phyloP scores from a whole-genome alignment of 2,329 filamentous ascomycete species.

The Salinomyces thailandicus region DNA sequence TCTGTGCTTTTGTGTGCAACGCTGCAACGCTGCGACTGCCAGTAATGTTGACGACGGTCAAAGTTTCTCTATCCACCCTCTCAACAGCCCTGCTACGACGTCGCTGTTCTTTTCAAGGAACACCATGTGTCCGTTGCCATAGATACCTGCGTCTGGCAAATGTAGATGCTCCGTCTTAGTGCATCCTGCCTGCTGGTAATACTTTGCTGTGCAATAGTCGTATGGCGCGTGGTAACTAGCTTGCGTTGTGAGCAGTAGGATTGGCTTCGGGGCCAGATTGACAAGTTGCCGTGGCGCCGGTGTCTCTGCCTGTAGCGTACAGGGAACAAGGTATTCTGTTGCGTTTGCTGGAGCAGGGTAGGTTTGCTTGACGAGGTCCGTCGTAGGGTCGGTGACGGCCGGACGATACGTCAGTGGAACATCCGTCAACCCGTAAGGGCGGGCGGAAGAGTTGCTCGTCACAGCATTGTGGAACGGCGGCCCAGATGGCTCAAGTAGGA shows the following conservation, averaged over 20 bases:
- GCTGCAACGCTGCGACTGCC: no score
- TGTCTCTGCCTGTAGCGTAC: background rate
- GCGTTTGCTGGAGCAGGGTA: background rate
- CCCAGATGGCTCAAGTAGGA: background rate
- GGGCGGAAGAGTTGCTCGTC: background rate
- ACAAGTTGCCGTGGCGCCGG: background rate
- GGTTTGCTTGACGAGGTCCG: background rate
- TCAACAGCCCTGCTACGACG: background rate
- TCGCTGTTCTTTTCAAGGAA: constrained; percentile 1
- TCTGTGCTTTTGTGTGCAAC: no score
- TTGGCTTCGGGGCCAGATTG: background rate
- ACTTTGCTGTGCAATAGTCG: background rate
- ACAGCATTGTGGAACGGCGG: background rate
- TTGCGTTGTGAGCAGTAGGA: background rate
- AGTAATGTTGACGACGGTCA: no score
- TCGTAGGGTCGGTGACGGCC: background rate
- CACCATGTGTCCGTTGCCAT: background rate
- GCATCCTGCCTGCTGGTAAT: background rate
- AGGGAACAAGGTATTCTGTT: background rate
- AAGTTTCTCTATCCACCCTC: background rate
- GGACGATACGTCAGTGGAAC: background rate
- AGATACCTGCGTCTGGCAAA: background rate
- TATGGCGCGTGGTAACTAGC: background rate
- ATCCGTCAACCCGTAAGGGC: background rate
- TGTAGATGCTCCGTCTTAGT: background rate